Evolutionary conservation across 2,329 filamentous ascomycete genomes (phyloP), one percentile per base, ranked within the genome.

Genomic region (Colletotrichum lupini): DNA sequence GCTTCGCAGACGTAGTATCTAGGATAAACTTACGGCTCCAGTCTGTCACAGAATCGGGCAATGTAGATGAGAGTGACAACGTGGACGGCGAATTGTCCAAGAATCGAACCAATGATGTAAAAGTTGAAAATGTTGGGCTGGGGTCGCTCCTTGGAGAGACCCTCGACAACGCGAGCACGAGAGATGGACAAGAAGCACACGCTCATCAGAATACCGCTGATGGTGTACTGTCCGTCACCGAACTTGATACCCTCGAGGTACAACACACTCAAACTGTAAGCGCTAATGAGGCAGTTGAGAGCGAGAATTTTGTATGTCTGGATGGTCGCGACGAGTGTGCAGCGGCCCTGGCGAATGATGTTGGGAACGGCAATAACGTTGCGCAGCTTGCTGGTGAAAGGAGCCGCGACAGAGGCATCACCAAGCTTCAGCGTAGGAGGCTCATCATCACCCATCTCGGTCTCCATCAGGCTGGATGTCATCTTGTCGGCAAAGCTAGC

Each of bases 281-380:
- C 97, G 78, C 94, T 98, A 81, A 99, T 99, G 78, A 99, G 88
- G 82, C 97, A 99, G 87, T 99, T 99, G 73, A 99, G 87, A 8
- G 97, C 97, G 64, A 99, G 90, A 78, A 99, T 99, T 89, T 98
- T 99, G 91, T 99, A 99, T 96, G 99, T 99, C 87, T 99, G 97
- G 76, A 99, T 98, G 0, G 97, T 99, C 37, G 97, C 97, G 67
- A 99, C 97, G 24, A 99, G 91, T 8, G 97, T 99, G 87, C 97
- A 99, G 75, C 97, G 94, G 71, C 97, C 97, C 86, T 99, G 97
- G 72, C 97, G 94, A 79, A 99, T 97, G 79, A 99, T 99, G 85
- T 99, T 99, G 65, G 97, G 96, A 72, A 99, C 95, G 49, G 97
- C 97, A 78, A 99, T 91, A 72, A 99, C 97, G 79, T 99, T 98